Evolutionary conservation across 805 yeast species (phyloP), one percentile per base, ranked within the genome.

Genomic region (Tanozyma kutaoensis): DNA sequence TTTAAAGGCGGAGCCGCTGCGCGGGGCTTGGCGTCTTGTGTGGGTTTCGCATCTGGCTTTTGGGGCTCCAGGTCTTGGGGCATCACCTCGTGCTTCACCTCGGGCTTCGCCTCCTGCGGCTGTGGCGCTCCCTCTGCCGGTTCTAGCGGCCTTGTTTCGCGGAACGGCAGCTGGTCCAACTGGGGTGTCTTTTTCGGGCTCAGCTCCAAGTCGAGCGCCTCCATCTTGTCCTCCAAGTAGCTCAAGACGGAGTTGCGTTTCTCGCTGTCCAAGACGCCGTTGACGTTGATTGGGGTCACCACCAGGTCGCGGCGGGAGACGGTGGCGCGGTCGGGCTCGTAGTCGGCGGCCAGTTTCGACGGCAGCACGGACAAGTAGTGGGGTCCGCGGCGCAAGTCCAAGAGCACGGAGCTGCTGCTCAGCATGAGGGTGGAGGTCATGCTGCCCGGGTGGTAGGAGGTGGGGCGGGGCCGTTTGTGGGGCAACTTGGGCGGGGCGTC

Each of bases 391-490:
- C 35, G 27, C 36, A 42, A 2, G 38, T 33, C 5, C 40, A 25
- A 8, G 34, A 24, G 23, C 28, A 28, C n/a, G n/a, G n/a, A n/a
- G 21, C 22, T 34, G 15, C 20, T 29, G 33, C 20, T 24, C 13
- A 28, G 17, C 20, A 35, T 30, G 21, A 45, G 34, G 14, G 54
- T 34, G 3, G 59, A 48, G 4, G 58, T 36, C 53, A 55, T 46
- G 10, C 70, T 58, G 2, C 76, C 65, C 12, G 93, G 93, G 44
- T 80, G 86, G 43, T 76, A 80, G 8, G 91, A 78, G 0, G 88
- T 79, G 23, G 93, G 93, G 46, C 93, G 67, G 31, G 84, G 86
- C 42, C 69, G 75, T 46, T 71, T 66, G 16, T 63, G 67, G 7
- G 69, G 66, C 27, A 63, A 49, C 40, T 57, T 52, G 18, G 46